Evolutionary conservation across 73 alveolate genomes (phyloP).

Genomic region (Paramecium sexaurelia): DNA sequence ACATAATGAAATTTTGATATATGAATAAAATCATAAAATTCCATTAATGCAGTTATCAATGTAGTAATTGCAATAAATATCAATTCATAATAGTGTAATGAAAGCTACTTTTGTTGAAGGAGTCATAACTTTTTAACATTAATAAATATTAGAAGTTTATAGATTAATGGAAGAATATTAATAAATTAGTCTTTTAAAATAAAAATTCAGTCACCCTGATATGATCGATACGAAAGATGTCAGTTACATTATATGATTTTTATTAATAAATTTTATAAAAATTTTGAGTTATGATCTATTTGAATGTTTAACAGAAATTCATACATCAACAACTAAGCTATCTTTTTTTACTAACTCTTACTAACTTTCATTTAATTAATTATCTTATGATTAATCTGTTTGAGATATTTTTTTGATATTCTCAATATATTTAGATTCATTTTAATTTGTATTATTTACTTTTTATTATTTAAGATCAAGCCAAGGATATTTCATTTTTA

Average conservation of each 20-base stretch:
- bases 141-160: background rate
- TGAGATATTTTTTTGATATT: background rate
- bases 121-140: background rate
- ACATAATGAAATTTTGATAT: background rate
- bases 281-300: background rate
- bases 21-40: background rate
- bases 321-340: background rate
- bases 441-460: background rate
- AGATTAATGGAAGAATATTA: background rate
- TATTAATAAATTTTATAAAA: background rate
- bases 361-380: background rate
- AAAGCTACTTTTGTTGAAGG: background rate
- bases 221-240: background rate
- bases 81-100: background rate
- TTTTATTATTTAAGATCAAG: background rate
- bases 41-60: background rate
- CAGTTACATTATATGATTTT: background rate
- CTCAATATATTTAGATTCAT: background rate
- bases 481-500: conserved; percentile 15
- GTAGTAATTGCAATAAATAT: background rate
- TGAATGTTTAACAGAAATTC: background rate
- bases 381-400: background rate
- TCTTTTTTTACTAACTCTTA: background rate
- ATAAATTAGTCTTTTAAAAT: background rate
- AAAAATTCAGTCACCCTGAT: background rate